Conservation (phyloP, 164 flowering plant species). For the Aristolochia fimbriata region DNA sequence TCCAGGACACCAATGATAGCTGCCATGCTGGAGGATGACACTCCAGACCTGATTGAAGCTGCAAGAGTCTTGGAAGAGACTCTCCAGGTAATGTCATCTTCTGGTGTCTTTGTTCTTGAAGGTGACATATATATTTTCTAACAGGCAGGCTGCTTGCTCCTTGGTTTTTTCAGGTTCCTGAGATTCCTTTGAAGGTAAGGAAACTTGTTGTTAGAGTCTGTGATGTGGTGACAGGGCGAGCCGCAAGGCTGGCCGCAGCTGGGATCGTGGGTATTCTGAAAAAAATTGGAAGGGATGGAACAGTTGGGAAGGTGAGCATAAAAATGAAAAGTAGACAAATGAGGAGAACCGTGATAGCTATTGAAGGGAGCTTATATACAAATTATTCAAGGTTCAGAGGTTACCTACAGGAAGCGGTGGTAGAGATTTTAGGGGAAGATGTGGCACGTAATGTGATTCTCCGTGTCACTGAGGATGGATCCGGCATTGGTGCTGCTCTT, state of each 20-base stretch:
- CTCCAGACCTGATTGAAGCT: constrained; percentile 65
- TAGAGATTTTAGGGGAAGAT: constrained; percentile 73
- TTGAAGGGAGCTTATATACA: constrained; percentile 70
- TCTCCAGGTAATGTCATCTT: constrained; percentile 34
- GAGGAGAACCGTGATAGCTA: constrained; percentile 73
- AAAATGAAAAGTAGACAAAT: constrained; percentile 30
- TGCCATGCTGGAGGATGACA: constrained; percentile 81
- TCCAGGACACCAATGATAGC: constrained; percentile 59
- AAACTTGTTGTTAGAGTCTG: constrained; percentile 71
- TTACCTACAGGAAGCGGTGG: constrained; percentile 63
- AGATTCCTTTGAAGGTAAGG: constrained; percentile 59
- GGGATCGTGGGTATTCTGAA: constrained; percentile 91
- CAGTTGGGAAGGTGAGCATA: constrained; percentile 17
- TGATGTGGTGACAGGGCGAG: constrained; percentile 72
- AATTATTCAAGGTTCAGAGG: constrained; percentile 61
- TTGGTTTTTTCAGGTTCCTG: constrained; percentile 38
- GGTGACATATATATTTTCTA: not conserved
- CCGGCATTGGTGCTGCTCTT: constrained; percentile 87
- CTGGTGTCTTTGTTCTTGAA: not conserved
- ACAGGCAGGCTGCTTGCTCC: not conserved
- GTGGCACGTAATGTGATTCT: constrained; percentile 58
- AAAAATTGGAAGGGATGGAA: constrained; percentile 88
- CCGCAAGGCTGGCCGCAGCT: constrained; percentile 88
- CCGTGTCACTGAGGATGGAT: constrained; percentile 63
- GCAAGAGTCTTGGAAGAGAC: constrained; percentile 49